A percentile compares a stretch with the other conserved stretches of the same genome.
Conservation (phyloP, 2,329 filamentous ascomycete species). For the Aureobasidium sp. region DNA sequence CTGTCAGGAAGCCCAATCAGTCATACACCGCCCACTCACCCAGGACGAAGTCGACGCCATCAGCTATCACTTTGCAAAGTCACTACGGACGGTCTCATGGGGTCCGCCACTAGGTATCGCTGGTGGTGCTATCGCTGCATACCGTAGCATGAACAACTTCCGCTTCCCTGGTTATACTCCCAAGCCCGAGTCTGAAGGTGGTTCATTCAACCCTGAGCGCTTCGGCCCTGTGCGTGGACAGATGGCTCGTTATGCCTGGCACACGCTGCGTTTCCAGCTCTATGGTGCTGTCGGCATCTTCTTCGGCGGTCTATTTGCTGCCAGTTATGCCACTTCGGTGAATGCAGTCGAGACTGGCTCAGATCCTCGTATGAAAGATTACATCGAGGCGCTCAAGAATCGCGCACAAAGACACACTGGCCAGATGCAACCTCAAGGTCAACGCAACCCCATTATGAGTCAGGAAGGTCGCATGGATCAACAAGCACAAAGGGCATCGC, state of each 20-base stretch:
- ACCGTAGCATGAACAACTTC: conserved; percentile 25
- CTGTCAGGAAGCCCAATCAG: conserved; percentile 22
- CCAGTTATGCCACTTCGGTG: conserved; percentile 25
- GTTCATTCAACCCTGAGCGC: conserved; percentile 31
- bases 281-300: conserved; percentile 25
- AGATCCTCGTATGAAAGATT: conserved; percentile 33
- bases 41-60: conserved; percentile 36
- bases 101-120: conserved; percentile 28
- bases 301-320: conserved; percentile 25
- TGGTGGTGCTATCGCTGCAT: conserved; percentile 26
- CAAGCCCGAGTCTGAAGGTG: conserved; percentile 26
- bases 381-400: conserved; percentile 29
- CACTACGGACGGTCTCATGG: conserved; percentile 30
- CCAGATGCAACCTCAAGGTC: conserved; percentile 6
- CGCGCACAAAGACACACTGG: conserved; percentile 18
- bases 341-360: conserved; percentile 27
- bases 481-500: conserved; percentile 11
- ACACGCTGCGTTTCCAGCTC: conserved; percentile 21
- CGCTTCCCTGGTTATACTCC: conserved; percentile 36
- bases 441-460: conserved; percentile 11
- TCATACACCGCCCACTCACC: conserved; percentile 29
- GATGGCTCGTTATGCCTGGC: conserved; percentile 26
- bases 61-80: conserved; percentile 31
- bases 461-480: conserved; percentile 13
- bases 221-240: conserved; percentile 27